These are phyloP conservation scores for Blastobotrys proliferans DNA, from an alignment of 1,139 yeast genomes.

Conservation along the genomic window DNA sequence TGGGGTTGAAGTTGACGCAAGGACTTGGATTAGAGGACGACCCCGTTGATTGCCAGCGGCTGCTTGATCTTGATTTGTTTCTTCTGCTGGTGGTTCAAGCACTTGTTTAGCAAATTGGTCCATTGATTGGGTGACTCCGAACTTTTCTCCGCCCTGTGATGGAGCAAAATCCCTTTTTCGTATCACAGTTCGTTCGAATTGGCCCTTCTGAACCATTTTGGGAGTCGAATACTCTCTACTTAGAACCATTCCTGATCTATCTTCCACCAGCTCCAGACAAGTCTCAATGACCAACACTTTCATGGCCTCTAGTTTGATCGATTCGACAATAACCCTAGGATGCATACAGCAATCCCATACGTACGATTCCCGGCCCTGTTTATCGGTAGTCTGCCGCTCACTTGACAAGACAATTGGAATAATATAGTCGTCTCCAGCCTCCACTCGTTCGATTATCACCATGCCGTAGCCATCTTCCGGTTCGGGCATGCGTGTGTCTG, in stretches of 20 bases:
- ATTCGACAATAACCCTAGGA: constrained; percentile 31
- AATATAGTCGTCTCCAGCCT: constrained; percentile 75
- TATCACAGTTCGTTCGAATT: constrained; percentile 24
- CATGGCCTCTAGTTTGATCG: constrained; percentile 58
- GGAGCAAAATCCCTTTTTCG: constrained; percentile 10
- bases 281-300: constrained; percentile 57
- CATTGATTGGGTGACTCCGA: constrained; percentile 13
- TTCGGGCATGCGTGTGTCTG: constrained; percentile 59
- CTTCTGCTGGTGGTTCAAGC: not conserved
- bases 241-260: constrained; percentile 22
- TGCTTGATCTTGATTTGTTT: not conserved
- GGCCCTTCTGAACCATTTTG: constrained; percentile 31
- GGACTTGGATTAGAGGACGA: constrained; percentile 12
- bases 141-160: no score
- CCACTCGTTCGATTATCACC: constrained; percentile 32
- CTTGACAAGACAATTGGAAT: constrained; percentile 71
- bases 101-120: constrained; percentile 16
- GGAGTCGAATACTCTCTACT: constrained; percentile 29
- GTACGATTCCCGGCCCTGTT: constrained; percentile 56
- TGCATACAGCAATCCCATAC: constrained; percentile 65
- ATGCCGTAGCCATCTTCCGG: constrained; percentile 34
- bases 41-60: not conserved
- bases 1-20: no score
- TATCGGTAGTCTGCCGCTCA: constrained; percentile 53
- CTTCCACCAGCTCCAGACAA: constrained; percentile 35